Evolutionary conservation across 345 rosid genomes (phyloP).

Genomic region (Eucalyptus sp.): DNA sequence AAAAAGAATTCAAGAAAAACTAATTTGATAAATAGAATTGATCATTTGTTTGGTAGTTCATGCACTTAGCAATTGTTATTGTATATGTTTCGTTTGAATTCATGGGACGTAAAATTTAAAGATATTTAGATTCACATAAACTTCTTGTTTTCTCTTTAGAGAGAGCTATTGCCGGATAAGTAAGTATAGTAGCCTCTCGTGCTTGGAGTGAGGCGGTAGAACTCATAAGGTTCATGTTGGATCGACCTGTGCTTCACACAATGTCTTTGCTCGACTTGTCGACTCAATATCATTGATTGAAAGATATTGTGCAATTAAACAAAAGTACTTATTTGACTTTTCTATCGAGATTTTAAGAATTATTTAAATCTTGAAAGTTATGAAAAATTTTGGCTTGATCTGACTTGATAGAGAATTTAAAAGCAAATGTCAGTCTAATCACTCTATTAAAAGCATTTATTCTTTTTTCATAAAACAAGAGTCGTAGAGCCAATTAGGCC

Average conservation of each 20-base stretch:
- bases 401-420: not conserved
- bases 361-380: not conserved
- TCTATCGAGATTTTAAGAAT: not conserved
- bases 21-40: not conserved
- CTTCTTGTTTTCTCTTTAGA: accelerated
- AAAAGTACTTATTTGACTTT: not conserved
- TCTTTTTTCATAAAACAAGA: not conserved
- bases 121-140: accelerated
- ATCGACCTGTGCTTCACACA: accelerated
- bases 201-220: accelerated
- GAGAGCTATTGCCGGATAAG: too few species aligned
- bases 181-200: accelerated
- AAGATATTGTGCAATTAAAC: too few species aligned
- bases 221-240: too few species aligned
- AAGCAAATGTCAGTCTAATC: not conserved
- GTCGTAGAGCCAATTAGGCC: not conserved
- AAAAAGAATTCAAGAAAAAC: not conserved
- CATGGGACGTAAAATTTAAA: too few species aligned
- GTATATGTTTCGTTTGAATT: too few species aligned
- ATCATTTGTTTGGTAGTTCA: not conserved
- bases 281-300: too few species aligned
- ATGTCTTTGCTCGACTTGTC: accelerated
- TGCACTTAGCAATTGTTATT: not conserved
- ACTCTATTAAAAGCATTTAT: not conserved
- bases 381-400: not conserved